phyloP scores from a whole-genome alignment of 2,329 filamentous ascomycete species.

The Microdochium trichocladiopsis region DNA sequence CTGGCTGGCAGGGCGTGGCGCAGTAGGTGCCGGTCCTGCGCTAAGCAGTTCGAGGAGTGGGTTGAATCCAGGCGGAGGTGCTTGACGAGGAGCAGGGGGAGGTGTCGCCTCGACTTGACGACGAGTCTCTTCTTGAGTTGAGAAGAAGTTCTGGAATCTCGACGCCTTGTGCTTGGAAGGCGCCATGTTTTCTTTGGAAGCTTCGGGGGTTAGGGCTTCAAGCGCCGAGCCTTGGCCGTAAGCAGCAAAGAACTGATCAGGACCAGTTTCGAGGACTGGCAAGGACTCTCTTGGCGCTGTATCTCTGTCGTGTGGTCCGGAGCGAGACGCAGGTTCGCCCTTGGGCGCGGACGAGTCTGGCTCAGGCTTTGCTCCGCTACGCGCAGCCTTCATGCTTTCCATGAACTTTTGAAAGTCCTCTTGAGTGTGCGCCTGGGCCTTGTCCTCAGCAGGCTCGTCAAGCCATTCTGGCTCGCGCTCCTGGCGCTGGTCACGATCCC shows the following conservation, averaged over 20 bases:
- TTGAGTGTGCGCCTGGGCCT: conserved; percentile 66
- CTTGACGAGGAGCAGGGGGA: conserved; percentile 24
- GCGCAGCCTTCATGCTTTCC: conserved; percentile 75
- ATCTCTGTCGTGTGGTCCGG: neutral
- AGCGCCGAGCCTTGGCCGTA: conserved; percentile 33
- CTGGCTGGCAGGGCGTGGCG: conserved; percentile 9
- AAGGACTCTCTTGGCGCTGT: conserved; percentile 32
- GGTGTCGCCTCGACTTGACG: conserved; percentile 39
- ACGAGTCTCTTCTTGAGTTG: conserved; percentile 45
- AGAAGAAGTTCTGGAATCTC: conserved; percentile 79
- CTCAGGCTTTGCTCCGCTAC: conserved; percentile 27
- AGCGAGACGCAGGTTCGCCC: neutral
- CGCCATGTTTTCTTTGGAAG: conserved; percentile 28
- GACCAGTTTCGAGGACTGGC: conserved; percentile 57
- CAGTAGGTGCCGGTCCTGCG: conserved; percentile 4
- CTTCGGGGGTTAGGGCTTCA: conserved; percentile 41
- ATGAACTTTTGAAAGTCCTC: conserved; percentile 96
- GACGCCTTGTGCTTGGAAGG: conserved; percentile 56
- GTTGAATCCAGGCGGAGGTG: conserved; percentile 14
- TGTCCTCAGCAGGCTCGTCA: conserved; percentile 65
- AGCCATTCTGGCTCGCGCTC: conserved; percentile 91
- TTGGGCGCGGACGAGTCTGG: neutral
- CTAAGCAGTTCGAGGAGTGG: conserved; percentile 18
- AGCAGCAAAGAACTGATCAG: conserved; percentile 71
- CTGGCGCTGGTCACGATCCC: conserved; percentile 47